Base-by-base conservation (phyloP, 2,329 filamentous ascomycete species). In the Aspergillus japonicus region DNA sequence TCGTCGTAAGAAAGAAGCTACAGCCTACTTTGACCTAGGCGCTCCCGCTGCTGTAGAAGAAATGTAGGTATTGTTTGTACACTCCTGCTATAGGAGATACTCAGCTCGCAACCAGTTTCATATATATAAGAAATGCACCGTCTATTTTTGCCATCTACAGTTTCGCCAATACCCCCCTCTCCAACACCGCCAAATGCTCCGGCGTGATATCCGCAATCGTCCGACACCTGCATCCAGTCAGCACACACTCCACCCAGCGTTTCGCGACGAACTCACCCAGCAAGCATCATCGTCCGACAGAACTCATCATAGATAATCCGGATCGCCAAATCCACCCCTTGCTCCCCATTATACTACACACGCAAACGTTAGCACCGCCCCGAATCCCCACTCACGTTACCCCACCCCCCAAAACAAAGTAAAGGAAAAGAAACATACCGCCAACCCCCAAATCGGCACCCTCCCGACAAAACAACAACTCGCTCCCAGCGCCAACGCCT, bases 381-480 rank as follows among this genome's bases (percentile, higher is more conserved):
- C 39, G 2, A n/a, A 5, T 5, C 33, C 14, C 7, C 16, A 35
- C 2, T 3, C 23, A 3, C 23, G 2, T 23, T 23, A 23, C 23
- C 23, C 23, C 23, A 23, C 23, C 23, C 31, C 31, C 31, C 2
- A 16, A 35, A 10, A 35, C 16, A 44, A 7, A 2, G 0, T 35
- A 21, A 19, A 10, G 19, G 12, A 47, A 42, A 21, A 14, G 7
- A 24, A n/a, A 53, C 64, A 51, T 57, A 71, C 69, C 47, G 69
- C 68, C 31, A 72, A 64, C 1, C 70, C 70, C 71, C 71, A 72
- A 10, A 73, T 64, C 12, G 68, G 58, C 4, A 67, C 60, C 19
- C 69, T 57, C 4, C 70, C 70, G 2, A 68, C 60, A 48, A 71
- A 70, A 39, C 64, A 68, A 26, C 58, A 51, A 8, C 64, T 44